phyloP scores from a whole-genome alignment of 2,329 filamentous ascomycete species.

The Byssochlamys sp. region DNA sequence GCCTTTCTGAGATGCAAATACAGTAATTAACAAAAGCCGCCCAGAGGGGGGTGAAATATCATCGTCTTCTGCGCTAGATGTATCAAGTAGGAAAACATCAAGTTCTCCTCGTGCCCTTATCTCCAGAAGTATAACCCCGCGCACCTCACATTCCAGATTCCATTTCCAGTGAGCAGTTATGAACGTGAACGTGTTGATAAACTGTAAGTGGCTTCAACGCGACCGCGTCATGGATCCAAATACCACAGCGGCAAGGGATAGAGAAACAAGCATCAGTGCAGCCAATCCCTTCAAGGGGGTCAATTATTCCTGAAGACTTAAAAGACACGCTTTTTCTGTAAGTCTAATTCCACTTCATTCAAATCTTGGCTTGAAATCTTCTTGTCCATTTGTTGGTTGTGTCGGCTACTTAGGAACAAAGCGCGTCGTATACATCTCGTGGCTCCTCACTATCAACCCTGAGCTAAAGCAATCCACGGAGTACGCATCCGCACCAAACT shows the following conservation, averaged over 20 bases:
- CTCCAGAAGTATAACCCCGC: neutral
- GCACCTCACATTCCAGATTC: neutral
- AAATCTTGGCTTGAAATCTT: neutral
- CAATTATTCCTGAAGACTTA: neutral
- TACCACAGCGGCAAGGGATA: neutral
- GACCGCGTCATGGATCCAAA: neutral
- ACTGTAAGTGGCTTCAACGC: neutral
- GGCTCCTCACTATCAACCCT: neutral
- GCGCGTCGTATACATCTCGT: neutral
- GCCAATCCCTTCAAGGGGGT: neutral
- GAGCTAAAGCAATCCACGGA: neutral
- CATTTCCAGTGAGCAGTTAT: neutral
- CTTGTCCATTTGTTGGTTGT: neutral
- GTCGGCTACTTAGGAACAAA: neutral
- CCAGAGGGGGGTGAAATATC: too few species aligned
- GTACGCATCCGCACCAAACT: neutral
- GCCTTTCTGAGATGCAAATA: neutral
- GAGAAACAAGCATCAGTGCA: neutral
- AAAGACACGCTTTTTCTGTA: neutral
- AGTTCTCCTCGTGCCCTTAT: neutral
- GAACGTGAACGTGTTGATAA: neutral
- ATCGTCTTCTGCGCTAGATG: neutral
- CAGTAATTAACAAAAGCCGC: neutral
- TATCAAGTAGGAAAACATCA: neutral
- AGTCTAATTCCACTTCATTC: neutral